These are phyloP conservation scores for Skeletonema costatum DNA, from an alignment of 108 stramenopile species.

Conservation along the genomic window DNA sequence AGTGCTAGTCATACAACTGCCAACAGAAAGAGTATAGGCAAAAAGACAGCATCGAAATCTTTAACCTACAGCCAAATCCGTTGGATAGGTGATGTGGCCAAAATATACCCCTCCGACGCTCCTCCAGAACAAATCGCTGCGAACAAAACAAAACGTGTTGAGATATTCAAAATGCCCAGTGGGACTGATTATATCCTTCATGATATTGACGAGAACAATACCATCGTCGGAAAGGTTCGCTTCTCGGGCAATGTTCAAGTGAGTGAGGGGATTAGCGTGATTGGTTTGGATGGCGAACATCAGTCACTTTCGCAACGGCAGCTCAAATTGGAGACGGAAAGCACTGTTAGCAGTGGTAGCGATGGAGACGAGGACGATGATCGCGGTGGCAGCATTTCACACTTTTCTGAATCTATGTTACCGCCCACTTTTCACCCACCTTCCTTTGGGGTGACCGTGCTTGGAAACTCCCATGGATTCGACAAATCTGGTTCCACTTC, in stretches of 20 bases:
- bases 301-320: not conserved
- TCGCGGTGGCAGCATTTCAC: not conserved
- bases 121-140: slow-evolving; percentile 67
- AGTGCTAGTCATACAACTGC: slow-evolving; percentile 23
- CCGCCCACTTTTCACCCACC: slow-evolving; percentile 88
- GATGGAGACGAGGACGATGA: not conserved
- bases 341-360: not conserved
- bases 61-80: slow-evolving; percentile 53
- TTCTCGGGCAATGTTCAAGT: slow-evolving; percentile 74
- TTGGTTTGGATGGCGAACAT: slow-evolving; percentile 59
- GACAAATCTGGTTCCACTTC: slow-evolving; percentile 91
- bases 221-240: slow-evolving; percentile 70
- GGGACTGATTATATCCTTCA: slow-evolving; percentile 87
- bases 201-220: slow-evolving; percentile 77
- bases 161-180: slow-evolving; percentile 88
- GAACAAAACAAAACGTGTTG: slow-evolving; percentile 63
- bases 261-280: slow-evolving; percentile 69
- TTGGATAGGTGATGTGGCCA: slow-evolving; percentile 79
- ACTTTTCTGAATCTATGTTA: not conserved
- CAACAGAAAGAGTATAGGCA: not conserved
- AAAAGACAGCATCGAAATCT: slow-evolving; percentile 9
- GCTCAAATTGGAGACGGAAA: not conserved
- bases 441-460: slow-evolving; percentile 91
- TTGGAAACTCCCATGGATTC: slow-evolving; percentile 95
- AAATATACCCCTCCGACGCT: slow-evolving; percentile 68